Percentiles rank a stretch among this genome's conserved stretches.
These are phyloP conservation scores for Naganishia antarctica DNA, from an alignment of 768 basidiomycete genomes.

Conservation along the genomic window DNA sequence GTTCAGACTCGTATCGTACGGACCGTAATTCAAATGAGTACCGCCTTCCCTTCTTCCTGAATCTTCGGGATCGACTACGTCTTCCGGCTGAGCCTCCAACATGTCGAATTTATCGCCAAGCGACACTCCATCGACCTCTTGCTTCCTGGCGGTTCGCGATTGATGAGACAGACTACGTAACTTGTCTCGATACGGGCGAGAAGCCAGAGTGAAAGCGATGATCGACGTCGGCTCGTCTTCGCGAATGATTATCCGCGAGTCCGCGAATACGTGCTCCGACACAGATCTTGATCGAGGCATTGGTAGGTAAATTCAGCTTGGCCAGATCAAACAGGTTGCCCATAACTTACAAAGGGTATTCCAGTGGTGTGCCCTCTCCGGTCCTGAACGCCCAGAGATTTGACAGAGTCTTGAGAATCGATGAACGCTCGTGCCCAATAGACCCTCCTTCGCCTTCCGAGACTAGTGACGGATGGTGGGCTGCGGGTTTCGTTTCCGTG, in stretches of 20 bases:
- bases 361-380: constrained; percentile 57
- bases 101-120: constrained; percentile 63
- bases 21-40: constrained; percentile 49
- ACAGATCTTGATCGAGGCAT: constrained; percentile 33
- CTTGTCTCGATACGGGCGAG: constrained; percentile 49
- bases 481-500: constrained; percentile 30
- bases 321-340: constrained; percentile 56
- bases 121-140: constrained; percentile 3
- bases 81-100: constrained; percentile 83
- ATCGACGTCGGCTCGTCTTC: constrained; percentile 98
- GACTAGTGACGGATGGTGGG: constrained; percentile 39
- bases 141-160: constrained; percentile 19
- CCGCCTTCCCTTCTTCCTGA: constrained; percentile 35
- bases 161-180: constrained; percentile 35
- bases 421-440: constrained; percentile 61
- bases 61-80: constrained; percentile 47
- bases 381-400: constrained; percentile 66
- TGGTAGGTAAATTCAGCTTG: neutral
- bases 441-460: constrained; percentile 52
- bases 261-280: constrained; percentile 82
- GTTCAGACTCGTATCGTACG: constrained; percentile 18
- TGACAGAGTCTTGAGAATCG: constrained; percentile 75
- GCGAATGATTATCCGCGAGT: constrained; percentile 87
- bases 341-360: constrained; percentile 55
- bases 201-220: constrained; percentile 76